Evolutionary conservation across 208 protist species (phyloP), one percentile per base, ranked within the genome.

Genomic region (Trypanosomatidae sp.): DNA sequence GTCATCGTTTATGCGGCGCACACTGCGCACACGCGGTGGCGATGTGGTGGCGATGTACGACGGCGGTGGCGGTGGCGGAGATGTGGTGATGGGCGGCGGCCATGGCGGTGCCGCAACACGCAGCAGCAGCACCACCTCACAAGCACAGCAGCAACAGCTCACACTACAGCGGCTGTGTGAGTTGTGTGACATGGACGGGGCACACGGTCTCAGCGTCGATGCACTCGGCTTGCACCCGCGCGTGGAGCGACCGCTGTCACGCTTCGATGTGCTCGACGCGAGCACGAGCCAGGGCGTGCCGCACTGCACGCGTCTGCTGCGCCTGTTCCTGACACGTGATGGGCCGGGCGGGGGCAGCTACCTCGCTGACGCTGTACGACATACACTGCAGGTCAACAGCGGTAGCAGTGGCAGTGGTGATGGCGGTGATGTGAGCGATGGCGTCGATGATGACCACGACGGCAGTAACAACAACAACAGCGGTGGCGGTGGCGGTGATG

Each of bases 291-390:
- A 84, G 26, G 75, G 77, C 27, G 96, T 96, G 4, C 53, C 78
- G 25, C 78, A 67, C 42, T 68, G 76, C 43, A 66, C 77, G 2
- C 70, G 73, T 44, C 58, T 99, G 7, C 71, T 97, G 24, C 82
- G 86, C 19, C 78, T 98, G n/a, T 99, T 99, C 59, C 71, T 99
- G 26, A 97, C 98, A 30, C 86, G 72, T 1, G 75, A 97, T 45
- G 98, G 97, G 51, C 23, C 84, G 3, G 88, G 97, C 49, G 60
- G 84, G 10, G 91, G 95, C 15, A 59, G 60, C 37, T 99, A 97
- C 72, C 82, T 99, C 20, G 97, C 91, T 7, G 91, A 97, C 7
- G 49, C 92, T 1, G 86, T 88, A n/a, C 63, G 72, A 44, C 77
- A n/a, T n/a, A n/a, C n/a, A n/a, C n/a, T n/a, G n/a, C n/a, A n/a